phyloP scores from a whole-genome alignment of 495 filamentous ascomycete species.

The Daldinia decipiens region DNA sequence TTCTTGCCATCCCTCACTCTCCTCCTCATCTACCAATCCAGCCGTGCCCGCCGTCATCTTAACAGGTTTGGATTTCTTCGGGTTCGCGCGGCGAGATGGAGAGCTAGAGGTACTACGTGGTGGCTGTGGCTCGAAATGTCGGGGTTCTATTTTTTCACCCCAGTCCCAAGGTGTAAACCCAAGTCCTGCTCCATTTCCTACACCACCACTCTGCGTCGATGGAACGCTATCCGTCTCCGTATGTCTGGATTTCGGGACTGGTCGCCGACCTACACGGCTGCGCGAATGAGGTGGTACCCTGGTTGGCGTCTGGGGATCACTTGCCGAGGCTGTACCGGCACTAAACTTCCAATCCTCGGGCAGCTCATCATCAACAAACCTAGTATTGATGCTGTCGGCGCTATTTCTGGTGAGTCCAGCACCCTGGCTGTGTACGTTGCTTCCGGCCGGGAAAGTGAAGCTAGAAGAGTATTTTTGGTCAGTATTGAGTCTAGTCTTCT shows the following conservation, averaged over 20 bases:
- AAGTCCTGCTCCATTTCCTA: conserved; percentile 28
- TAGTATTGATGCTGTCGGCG: conserved; percentile 80
- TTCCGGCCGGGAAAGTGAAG: conserved; percentile 58
- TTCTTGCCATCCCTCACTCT: conserved; percentile 45
- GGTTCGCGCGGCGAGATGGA: conserved; percentile 50
- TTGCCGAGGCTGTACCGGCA: conserved; percentile 50
- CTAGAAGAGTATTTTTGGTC: conserved; percentile 53
- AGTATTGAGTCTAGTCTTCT: conserved; percentile 44
- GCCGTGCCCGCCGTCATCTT: conserved; percentile 57
- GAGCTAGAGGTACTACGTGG: conserved; percentile 48
- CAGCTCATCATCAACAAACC: conserved; percentile 56
- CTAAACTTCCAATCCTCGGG: conserved; percentile 55
- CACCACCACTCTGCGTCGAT: conserved; percentile 18
- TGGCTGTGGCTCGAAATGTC: conserved; percentile 64
- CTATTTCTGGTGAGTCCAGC: conserved; percentile 64
- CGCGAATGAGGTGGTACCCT: conserved; percentile 51
- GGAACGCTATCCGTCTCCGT: conserved; percentile 17
- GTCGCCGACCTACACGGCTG: conserved; percentile 49
- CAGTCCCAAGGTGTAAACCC: conserved; percentile 75
- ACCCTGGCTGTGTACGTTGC: conserved; percentile 41
- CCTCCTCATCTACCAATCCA: conserved; percentile 59
- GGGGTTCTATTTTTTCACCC: conserved; percentile 69
- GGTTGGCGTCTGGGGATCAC: conserved; percentile 46
- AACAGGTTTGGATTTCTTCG: conserved; percentile 55
- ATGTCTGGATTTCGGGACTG: conserved; percentile 24